Evolutionary conservation across 73 alveolate genomes (phyloP).

Genomic region (Symbiodinium pilosum): DNA sequence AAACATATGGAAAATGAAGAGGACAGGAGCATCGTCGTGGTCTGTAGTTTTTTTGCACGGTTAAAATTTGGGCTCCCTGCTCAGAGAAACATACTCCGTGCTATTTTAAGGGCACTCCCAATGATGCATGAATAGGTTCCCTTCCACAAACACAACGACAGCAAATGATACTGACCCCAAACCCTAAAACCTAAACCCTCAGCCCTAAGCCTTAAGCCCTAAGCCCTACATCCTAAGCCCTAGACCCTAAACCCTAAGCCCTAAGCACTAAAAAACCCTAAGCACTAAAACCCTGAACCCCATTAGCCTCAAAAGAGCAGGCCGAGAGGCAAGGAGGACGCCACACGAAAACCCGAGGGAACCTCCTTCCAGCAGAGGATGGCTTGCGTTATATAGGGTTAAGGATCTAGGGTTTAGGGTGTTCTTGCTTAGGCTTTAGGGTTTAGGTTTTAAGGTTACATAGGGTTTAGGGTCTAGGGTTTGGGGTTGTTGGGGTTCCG

Average conservation of each 20-base stretch:
- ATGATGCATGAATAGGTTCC: not conserved
- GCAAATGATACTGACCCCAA: not conserved
- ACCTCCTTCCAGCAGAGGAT: not conserved
- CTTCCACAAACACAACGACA: not conserved
- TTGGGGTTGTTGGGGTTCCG: not conserved
- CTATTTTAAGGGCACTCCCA: too few relatives aligned
- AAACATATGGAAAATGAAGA: too few relatives aligned
- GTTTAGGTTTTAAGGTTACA: not conserved
- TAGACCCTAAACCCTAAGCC: not conserved
- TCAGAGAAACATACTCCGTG: too few relatives aligned
- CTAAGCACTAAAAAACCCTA: not conserved
- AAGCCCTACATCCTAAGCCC: not conserved
- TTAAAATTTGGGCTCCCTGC: too few relatives aligned
- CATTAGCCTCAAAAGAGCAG: not conserved
- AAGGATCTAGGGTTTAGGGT: not conserved
- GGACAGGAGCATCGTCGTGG: too few relatives aligned
- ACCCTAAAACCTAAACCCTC: not conserved
- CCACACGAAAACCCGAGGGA: slow-evolving; percentile 39
- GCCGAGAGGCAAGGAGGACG: slow-evolving; percentile 60
- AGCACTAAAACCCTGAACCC: not conserved
- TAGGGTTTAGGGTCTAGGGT: not conserved
- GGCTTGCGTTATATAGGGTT: too few relatives aligned
- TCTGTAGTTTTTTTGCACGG: too few relatives aligned
- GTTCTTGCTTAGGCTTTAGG: not conserved
- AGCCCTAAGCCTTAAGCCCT: not conserved